Evolutionary conservation across 164 flowering plant species (phyloP).

Genomic region (Litsea cubeba): DNA sequence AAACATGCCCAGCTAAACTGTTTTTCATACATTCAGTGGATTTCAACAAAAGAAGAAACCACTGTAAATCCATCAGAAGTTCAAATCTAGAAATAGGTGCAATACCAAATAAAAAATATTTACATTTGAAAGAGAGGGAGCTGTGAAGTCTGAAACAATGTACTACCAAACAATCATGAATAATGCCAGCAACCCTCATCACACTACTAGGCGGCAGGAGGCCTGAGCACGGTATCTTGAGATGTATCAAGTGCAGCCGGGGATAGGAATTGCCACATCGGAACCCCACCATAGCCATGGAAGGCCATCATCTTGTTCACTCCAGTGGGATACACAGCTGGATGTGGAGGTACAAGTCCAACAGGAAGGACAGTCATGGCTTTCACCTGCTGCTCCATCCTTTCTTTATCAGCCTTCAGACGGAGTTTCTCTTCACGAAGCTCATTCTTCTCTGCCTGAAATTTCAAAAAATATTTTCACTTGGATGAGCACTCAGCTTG

Average conservation of each 20-base stretch:
- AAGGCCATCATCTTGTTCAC: constrained; percentile 54
- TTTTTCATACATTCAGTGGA: background rate
- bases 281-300: constrained; percentile 51
- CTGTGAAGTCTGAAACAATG: background rate
- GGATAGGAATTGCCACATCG: constrained; percentile 80
- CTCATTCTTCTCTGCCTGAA: constrained; percentile 26
- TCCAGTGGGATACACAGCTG: constrained; percentile 46
- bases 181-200: background rate
- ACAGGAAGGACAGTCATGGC: constrained; percentile 30
- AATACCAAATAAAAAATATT: constrained; percentile 9
- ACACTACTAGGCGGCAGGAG: constrained; percentile 63
- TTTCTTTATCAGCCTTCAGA: constrained; percentile 56
- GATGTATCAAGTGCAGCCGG: constrained; percentile 57
- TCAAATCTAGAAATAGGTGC: constrained; percentile 7
- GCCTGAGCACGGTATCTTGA: constrained; percentile 70
- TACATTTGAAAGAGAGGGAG: constrained; percentile 11
- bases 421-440: constrained; percentile 22
- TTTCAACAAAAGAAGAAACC: background rate
- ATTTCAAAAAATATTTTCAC: background rate
- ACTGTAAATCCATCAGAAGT: background rate
- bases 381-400: constrained; percentile 64
- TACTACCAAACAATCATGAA: constrained; percentile 10
- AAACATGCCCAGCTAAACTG: background rate
- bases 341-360: constrained; percentile 44
- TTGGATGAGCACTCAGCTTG: too few species aligned